Base-by-base conservation (phyloP, 768 basidiomycete species). In the Tricholoma matsutake region DNA sequence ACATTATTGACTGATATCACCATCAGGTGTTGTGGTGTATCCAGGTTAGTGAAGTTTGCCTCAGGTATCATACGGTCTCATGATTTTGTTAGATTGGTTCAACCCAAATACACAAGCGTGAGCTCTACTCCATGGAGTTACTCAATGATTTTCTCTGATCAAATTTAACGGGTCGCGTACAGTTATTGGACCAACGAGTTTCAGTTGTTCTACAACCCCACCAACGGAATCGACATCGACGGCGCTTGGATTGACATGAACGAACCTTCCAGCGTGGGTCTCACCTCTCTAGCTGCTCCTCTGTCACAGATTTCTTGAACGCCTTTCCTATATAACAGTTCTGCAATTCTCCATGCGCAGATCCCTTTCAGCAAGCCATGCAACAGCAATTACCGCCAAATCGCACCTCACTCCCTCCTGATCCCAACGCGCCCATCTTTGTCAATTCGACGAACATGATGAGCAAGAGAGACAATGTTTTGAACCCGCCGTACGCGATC, bases 201-300 rank as follows among this genome's bases (percentile, higher is more conserved):
- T 69, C 61, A 75, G 29, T 54, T 74, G 6, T 87, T 89, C 71
- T 87, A 85, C 68, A 76, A 74, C 61, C 77, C 83, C 0, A 62
- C 76, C 11, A 78, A 71, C 0, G 86, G 86, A 1, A 61, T 90
- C 8, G 84, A 88, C 59, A 88, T 88, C 31, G 86, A 88, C 62
- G 88, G 87, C 9, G 81, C 81, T 16, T 90, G 88, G 89, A 88
- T 89, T 25, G 86, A 88, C 64, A 88, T 87, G 87, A 89, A 90
- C 68, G 88, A 89, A 61, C 88, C 88, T 6, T 71, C 86, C 3
- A 89, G 80, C 61, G 87, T 88, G 64, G 25, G 82, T 68, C 18
- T 25, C 34, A 22, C 16, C 14, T 20, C 47, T 37, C 28, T 11
- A 47, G 35, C 45, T 35, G 22, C 28, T 10, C 20, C 25, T 8